Percentiles rank a stretch among this genome's conserved stretches.
These are phyloP conservation scores for Helotiales sp. DNA, from an alignment of 2,329 filamentous ascomycete species.

Conservation along the genomic window DNA sequence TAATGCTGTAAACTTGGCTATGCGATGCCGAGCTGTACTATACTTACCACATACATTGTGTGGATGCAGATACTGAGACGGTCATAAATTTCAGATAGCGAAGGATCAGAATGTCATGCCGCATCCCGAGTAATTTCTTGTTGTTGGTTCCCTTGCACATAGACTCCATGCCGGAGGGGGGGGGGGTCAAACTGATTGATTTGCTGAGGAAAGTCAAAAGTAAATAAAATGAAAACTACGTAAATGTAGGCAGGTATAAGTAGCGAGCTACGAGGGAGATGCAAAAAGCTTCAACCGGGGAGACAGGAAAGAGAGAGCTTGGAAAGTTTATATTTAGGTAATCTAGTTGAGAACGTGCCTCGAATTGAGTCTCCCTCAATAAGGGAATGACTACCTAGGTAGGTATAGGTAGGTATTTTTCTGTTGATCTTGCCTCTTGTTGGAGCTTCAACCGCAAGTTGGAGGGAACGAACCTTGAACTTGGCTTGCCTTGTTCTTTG, in stretches of 20 bases:
- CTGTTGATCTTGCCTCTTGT: slow-evolving; percentile 1
- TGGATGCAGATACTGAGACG: slow-evolving; percentile 11
- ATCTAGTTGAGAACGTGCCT: no score
- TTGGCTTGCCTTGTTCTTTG: no score
- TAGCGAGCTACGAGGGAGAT: no score
- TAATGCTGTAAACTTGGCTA: background rate
- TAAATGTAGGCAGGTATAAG: no score
- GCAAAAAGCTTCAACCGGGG: background rate
- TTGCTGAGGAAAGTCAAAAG: background rate
- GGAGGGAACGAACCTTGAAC: no score
- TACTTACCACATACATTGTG: background rate
- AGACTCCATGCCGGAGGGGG: slow-evolving; percentile 3
- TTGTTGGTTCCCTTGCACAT: background rate
- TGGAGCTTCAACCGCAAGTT: background rate
- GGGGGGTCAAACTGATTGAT: background rate
- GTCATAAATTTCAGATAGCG: background rate
- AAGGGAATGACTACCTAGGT: no score
- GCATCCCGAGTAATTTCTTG: slow-evolving; percentile 1
- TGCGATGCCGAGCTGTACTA: background rate
- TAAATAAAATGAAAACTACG: background rate
- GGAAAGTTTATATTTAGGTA: slow-evolving; percentile 1
- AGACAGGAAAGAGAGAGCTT: background rate
- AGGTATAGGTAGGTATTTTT: no score
- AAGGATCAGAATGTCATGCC: background rate
- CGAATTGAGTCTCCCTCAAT: no score